A percentile compares a stretch with the other conserved stretches of the same genome.
These are phyloP conservation scores for Neurospora sp. DNA, from an alignment of 495 filamentous ascomycete species.

Conservation along the genomic window DNA sequence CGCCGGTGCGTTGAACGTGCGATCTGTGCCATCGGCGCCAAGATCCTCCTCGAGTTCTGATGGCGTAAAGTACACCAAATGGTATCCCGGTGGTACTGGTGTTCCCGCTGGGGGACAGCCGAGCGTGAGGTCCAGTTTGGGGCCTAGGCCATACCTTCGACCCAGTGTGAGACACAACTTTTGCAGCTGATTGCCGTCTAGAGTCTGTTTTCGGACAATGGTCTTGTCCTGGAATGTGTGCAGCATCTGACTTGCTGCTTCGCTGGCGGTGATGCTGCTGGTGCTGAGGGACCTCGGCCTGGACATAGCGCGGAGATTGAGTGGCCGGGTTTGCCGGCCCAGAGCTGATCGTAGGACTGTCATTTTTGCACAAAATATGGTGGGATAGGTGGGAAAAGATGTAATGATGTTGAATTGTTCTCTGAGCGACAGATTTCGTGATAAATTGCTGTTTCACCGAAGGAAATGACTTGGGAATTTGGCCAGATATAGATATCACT, in stretches of 20 bases:
- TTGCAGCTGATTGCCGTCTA: constrained; percentile 50
- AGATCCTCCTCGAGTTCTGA: constrained; percentile 39
- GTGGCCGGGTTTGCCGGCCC: neutral
- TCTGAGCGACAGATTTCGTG: neutral
- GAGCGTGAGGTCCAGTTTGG: constrained; percentile 13
- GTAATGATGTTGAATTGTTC: neutral
- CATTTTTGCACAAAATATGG: neutral
- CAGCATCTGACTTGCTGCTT: constrained; percentile 5
- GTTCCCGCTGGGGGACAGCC: constrained; percentile 25
- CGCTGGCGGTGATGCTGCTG: neutral
- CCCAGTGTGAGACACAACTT: constrained; percentile 45
- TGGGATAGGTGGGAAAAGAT: neutral
- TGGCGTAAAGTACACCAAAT: constrained; percentile 53
- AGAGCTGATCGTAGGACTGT: neutral
- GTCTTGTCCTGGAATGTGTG: constrained; percentile 1
- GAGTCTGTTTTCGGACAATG: constrained; percentile 32
- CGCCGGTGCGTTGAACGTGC: constrained; percentile 43
- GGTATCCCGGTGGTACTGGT: constrained; percentile 45
- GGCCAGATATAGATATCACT: neutral
- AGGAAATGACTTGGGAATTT: neutral
- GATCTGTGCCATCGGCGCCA: constrained; percentile 51
- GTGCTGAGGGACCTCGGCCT: neutral
- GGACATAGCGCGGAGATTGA: neutral
- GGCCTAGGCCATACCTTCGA: constrained; percentile 22
- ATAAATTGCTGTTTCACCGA: neutral